Conservation (phyloP, 768 basidiomycete genomes). For the Podaxis pistillaris region DNA sequence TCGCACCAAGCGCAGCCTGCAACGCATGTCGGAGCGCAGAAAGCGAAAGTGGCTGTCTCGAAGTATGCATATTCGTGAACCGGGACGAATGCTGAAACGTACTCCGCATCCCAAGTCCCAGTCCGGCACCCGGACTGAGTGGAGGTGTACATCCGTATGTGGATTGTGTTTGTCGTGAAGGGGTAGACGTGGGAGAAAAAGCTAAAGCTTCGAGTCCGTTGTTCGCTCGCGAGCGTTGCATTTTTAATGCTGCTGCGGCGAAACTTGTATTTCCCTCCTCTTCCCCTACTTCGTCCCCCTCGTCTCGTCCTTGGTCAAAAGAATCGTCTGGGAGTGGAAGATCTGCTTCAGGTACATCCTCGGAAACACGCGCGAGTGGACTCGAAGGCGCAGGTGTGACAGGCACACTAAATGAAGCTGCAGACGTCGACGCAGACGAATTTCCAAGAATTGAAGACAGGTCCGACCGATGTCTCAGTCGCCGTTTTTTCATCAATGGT, state of each 20-base stretch:
- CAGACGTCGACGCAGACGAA: background rate
- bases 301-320: slow-evolving; percentile 30
- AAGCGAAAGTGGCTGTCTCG: slow-evolving; percentile 67
- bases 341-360: slow-evolving; percentile 5
- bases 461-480: slow-evolving; percentile 41
- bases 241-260: slow-evolving; percentile 57
- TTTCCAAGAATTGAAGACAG: slow-evolving; percentile 3
- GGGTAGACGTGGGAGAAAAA: background rate
- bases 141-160: background rate
- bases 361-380: slow-evolving; percentile 20
- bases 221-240: slow-evolving; percentile 52
- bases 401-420: slow-evolving; percentile 23
- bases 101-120: slow-evolving; percentile 13
- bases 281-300: slow-evolving; percentile 29
- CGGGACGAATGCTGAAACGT: slow-evolving; percentile 49
- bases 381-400: slow-evolving; percentile 25
- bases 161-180: background rate
- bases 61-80: slow-evolving; percentile 58
- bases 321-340: background rate
- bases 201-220: slow-evolving; percentile 48
- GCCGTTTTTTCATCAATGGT: slow-evolving; percentile 32
- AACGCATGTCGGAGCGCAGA: slow-evolving; percentile 60
- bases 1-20: slow-evolving; percentile 66
- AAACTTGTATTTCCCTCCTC: slow-evolving; percentile 34
- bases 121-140: background rate